phyloP scores from a whole-genome alignment of 495 filamentous ascomycete genomes.

The Durotheca rogersii region DNA sequence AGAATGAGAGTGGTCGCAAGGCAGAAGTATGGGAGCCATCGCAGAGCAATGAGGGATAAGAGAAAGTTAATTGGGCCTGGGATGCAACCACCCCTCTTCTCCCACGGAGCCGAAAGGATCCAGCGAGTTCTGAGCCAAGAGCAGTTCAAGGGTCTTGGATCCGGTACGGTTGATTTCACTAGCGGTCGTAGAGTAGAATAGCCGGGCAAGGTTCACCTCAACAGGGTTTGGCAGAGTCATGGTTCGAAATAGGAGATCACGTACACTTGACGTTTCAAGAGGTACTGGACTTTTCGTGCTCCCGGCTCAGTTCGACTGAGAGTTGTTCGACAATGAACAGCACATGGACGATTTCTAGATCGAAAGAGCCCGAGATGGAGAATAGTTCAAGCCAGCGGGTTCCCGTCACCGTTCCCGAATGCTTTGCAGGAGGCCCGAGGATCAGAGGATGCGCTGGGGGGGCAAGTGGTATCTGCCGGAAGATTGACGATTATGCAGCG shows the following conservation, averaged over 20 bases:
- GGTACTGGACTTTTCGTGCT: constrained; percentile 20
- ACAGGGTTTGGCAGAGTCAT: constrained; percentile 37
- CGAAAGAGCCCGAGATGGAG: constrained; percentile 16
- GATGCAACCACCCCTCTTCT: constrained; percentile 11
- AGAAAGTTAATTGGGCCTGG: constrained; percentile 22
- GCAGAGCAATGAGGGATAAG: constrained; percentile 18
- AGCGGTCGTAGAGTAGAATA: constrained; percentile 19
- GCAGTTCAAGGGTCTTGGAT: constrained; percentile 13
- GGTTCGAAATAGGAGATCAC: constrained; percentile 36
- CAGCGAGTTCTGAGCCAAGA: constrained; percentile 35
- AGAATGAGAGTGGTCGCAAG: constrained; percentile 28
- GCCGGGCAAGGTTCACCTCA: constrained; percentile 34
- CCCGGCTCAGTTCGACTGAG: constrained; percentile 19
- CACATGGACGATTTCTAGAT: constrained; percentile 18
- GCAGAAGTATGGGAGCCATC: constrained; percentile 8
- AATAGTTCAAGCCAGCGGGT: constrained; percentile 23
- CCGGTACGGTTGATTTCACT: constrained; percentile 27
- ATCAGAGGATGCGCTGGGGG: constrained; percentile 11
- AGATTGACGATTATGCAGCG: constrained; percentile 11
- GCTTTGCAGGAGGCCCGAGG: constrained; percentile 18
- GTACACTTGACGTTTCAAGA: constrained; percentile 45
- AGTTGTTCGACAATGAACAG: constrained; percentile 10
- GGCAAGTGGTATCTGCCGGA: constrained; percentile 19
- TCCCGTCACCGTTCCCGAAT: constrained; percentile 14
- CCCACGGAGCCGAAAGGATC: constrained; percentile 13